These are phyloP conservation scores for Aspergillus mulundensis DNA, from an alignment of 495 filamentous ascomycete species.

Conservation along the genomic window DNA sequence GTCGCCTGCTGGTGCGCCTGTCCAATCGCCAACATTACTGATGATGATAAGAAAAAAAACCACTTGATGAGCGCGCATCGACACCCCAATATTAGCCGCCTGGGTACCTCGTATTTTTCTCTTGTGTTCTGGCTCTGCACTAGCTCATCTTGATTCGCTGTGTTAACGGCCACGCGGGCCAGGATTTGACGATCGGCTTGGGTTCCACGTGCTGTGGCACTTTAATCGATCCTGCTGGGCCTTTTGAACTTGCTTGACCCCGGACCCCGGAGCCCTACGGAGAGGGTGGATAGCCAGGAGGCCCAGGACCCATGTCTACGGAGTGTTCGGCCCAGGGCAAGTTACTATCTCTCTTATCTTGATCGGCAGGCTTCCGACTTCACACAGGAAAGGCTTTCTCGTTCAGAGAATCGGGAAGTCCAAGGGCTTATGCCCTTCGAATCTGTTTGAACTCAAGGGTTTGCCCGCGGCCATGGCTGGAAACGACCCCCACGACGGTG, in stretches of 20 bases:
- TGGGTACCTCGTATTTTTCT: neutral
- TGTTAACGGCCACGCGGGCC: constrained; percentile 6
- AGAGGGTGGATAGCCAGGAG: neutral
- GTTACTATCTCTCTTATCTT: neutral
- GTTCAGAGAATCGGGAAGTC: no score
- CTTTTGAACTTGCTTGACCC: constrained; percentile 8
- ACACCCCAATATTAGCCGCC: neutral
- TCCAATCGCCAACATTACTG: neutral
- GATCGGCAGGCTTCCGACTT: no score
- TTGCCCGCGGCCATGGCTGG: no score
- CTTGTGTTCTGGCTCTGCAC: neutral
- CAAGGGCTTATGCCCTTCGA: no score
- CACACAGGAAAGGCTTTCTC: no score
- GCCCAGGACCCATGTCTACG: neutral
- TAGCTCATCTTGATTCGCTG: neutral
- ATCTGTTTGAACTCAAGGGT: no score
- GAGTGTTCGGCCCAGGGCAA: neutral
- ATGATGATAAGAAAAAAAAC: neutral
- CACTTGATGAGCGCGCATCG: neutral
- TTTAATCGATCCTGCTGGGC: constrained; percentile 29
- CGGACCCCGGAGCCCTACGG: neutral
- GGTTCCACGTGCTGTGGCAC: constrained; percentile 25
- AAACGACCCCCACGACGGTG: no score
- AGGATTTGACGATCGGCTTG: constrained; percentile 22
- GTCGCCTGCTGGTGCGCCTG: neutral